phyloP scores from a whole-genome alignment of 2,329 filamentous ascomycete genomes.

The Aspergillus sp. region DNA sequence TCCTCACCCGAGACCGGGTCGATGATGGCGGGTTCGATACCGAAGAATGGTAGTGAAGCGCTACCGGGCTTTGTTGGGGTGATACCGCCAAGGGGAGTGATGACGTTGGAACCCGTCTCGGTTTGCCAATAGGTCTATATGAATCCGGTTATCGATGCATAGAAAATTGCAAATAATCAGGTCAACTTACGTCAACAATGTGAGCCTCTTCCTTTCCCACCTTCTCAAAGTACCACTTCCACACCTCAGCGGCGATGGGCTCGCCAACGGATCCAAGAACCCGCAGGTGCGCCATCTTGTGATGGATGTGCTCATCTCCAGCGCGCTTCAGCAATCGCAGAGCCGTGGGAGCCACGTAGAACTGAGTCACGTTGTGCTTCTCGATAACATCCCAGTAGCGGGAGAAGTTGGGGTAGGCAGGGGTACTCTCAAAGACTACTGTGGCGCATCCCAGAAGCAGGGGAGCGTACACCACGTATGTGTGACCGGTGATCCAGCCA shows the following conservation, averaged over 20 bases:
- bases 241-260: conserved; percentile 95
- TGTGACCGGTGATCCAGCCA: conserved; percentile 98
- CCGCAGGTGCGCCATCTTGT: conserved; percentile 84
- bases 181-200: conserved; percentile 82
- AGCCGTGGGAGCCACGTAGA: conserved; percentile 96
- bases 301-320: conserved; percentile 88
- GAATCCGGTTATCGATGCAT: background rate
- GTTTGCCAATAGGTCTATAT: conserved; percentile 98
- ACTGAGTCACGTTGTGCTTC: conserved; percentile 93
- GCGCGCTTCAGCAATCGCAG: conserved; percentile 92
- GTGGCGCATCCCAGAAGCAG: conserved; percentile 90
- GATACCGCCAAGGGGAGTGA: conserved; percentile 87
- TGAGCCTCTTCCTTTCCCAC: conserved; percentile 94
- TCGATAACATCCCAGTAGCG: conserved; percentile 99
- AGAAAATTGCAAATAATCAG: background rate
- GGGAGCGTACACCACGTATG: conserved; percentile 96
- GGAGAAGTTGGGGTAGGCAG: conserved; percentile 96
- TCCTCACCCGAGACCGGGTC: conserved; percentile 94
- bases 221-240: conserved; percentile 99
- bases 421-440: conserved; percentile 96
- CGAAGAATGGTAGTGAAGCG: conserved; percentile 96
- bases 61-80: conserved; percentile 97
- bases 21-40: conserved; percentile 96
- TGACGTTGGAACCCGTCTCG: conserved; percentile 95
- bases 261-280: conserved; percentile 95